These are phyloP conservation scores for Quercus wislizeni DNA, from an alignment of 306 rosid genomes.

Conservation along the genomic window DNA sequence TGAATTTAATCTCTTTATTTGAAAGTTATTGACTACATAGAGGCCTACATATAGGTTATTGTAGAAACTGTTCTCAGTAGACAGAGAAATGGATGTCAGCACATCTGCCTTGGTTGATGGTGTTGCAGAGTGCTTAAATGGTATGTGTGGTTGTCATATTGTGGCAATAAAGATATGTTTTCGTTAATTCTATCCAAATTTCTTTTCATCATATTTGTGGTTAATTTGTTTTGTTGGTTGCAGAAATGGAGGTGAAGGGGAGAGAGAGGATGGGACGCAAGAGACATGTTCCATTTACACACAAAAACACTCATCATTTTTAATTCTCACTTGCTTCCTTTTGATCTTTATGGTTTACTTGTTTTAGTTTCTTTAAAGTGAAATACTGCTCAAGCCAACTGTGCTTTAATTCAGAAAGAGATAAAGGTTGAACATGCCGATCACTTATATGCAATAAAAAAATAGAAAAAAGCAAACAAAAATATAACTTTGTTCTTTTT, in stretches of 20 bases:
- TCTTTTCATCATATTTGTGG: slow-evolving; percentile 8
- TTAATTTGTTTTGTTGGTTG: slow-evolving; percentile 11
- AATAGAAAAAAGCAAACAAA: neutral
- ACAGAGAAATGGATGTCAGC: slow-evolving; percentile 54
- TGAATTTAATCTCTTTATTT: too few species aligned
- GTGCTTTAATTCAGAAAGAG: neutral
- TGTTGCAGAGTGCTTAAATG: slow-evolving; percentile 36
- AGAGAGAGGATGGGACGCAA: too few species aligned
- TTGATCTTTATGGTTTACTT: neutral
- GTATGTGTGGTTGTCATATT: slow-evolving; percentile 25
- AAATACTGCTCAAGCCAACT: neutral
- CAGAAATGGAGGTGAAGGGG: slow-evolving; percentile 53
- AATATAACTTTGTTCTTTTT: neutral
- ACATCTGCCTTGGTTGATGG: slow-evolving; percentile 42
- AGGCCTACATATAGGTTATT: too few species aligned
- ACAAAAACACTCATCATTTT: too few species aligned
- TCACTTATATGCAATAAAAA: neutral
- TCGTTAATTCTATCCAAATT: neutral
- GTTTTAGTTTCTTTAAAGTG: neutral
- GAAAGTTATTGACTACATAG: too few species aligned
- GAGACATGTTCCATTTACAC: too few species aligned
- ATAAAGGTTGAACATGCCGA: neutral
- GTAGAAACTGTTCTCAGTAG: slow-evolving; percentile 24
- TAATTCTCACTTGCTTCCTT: neutral
- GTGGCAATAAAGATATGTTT: neutral